These are phyloP conservation scores for Ichthyophthirius multifiliis DNA, from an alignment of 169 alveolate species.

Conservation along the genomic window DNA sequence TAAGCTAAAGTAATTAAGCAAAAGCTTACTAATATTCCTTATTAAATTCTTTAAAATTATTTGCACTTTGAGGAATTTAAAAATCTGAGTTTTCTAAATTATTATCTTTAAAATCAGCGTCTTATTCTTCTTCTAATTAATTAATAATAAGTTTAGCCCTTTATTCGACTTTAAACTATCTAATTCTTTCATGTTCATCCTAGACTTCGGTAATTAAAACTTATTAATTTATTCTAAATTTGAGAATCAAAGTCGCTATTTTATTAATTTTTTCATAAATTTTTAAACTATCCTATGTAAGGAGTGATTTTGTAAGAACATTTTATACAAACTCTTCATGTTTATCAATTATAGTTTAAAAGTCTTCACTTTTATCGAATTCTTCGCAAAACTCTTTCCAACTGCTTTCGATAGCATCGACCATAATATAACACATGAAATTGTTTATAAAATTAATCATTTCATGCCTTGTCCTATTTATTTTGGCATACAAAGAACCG, in stretches of 20 bases:
- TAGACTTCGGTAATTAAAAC: slow-evolving; percentile 51
- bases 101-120: background rate
- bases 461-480: slow-evolving; percentile 57
- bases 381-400: slow-evolving; percentile 74
- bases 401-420: slow-evolving; percentile 79
- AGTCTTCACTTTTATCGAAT: slow-evolving; percentile 60
- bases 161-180: background rate
- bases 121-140: background rate
- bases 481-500: slow-evolving; percentile 40
- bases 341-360: slow-evolving; percentile 62
- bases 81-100: background rate
- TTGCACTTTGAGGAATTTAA: slow-evolving; percentile 19
- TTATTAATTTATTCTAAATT: slow-evolving; percentile 55
- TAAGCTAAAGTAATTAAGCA: slow-evolving; percentile 11
- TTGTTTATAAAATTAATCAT: slow-evolving; percentile 77
- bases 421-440: slow-evolving; percentile 72
- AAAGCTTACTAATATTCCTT: slow-evolving; percentile 26
- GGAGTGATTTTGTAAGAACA: slow-evolving; percentile 64
- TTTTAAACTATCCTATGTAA: slow-evolving; percentile 47
- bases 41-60: slow-evolving; percentile 25
- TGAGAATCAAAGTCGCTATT: slow-evolving; percentile 59
- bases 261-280: slow-evolving; percentile 47
- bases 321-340: slow-evolving; percentile 65
- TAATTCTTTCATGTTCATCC: slow-evolving; percentile 51
- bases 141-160: background rate